A percentile compares a stretch with the other conserved stretches of the same genome.
Conservation (phyloP, 2,329 filamentous ascomycete genomes). For the Fusarium bactridioides region DNA sequence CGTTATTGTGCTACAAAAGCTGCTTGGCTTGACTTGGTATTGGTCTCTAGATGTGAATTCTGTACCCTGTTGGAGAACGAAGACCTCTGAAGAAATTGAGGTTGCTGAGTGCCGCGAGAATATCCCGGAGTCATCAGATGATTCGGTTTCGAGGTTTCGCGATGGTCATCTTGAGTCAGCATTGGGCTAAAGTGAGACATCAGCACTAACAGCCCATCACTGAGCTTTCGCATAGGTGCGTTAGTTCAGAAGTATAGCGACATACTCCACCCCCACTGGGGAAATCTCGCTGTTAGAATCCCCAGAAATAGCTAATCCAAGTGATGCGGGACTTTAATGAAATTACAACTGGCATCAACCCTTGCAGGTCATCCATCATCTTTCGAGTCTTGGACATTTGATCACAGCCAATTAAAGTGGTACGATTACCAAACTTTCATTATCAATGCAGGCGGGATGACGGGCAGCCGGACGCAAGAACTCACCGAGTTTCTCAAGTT, state of each 20-base stretch:
- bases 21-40: too few species aligned
- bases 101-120: slow-evolving; percentile 2
- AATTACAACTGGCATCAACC: neutral
- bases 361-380: neutral
- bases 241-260: neutral
- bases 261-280: neutral
- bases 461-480: neutral
- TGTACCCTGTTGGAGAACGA: neutral
- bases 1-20: neutral
- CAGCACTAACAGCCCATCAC: neutral
- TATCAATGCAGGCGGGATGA: neutral
- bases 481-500: neutral
- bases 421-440: slow-evolving; percentile 16
- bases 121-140: slow-evolving; percentile 7
- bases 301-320: neutral
- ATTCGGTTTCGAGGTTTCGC: slow-evolving; percentile 20
- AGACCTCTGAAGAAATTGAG: neutral
- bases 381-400: neutral
- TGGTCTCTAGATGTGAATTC: neutral
- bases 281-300: neutral
- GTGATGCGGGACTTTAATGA: neutral
- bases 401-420: slow-evolving; percentile 18
- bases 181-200: neutral
- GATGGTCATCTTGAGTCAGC: neutral
- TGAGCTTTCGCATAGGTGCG: accelerated